A percentile compares a stretch with the other conserved stretches of the same genome.
phyloP scores from a whole-genome alignment of 495 filamentous ascomycete genomes.

The Penicillium bovifimosum region DNA sequence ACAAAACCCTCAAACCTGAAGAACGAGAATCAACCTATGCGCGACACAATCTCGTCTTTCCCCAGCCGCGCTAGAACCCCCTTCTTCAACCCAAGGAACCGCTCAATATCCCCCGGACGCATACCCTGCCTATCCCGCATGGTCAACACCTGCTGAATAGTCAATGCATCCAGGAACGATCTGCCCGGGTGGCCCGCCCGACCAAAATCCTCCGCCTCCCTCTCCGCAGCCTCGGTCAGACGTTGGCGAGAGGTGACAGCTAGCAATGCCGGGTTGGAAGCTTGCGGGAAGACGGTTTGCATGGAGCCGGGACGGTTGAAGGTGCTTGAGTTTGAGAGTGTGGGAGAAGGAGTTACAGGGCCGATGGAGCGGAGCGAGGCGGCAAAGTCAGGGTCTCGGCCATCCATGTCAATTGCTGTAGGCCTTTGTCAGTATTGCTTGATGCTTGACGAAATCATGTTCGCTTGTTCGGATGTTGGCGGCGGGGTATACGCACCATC shows the following conservation, averaged over 20 bases:
- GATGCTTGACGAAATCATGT: not conserved
- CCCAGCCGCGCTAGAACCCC: conserved; percentile 55
- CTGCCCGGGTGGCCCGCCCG: conserved; percentile 39
- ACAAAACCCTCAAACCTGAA: not conserved
- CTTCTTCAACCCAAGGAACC: conserved; percentile 48
- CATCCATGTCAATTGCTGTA: conserved; percentile 60
- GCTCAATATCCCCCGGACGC: conserved; percentile 52
- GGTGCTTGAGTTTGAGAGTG: conserved; percentile 51
- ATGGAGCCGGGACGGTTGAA: conserved; percentile 26
- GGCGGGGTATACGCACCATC: conserved; percentile 20
- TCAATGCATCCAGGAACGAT: conserved; percentile 56
- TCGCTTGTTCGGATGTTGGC: not conserved
- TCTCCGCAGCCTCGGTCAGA: conserved; percentile 43
- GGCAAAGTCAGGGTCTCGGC: conserved; percentile 58
- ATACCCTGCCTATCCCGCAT: conserved; percentile 54
- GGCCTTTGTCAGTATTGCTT: conserved; percentile 5
- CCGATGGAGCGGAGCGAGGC: conserved; percentile 58
- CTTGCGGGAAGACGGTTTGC: conserved; percentile 43
- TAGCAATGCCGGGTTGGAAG: conserved; percentile 48
- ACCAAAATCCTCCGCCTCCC: conserved; percentile 44
- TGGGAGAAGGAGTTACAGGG: conserved; percentile 57
- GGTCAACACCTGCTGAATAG: conserved; percentile 54
- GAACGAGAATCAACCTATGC: conserved; percentile 14
- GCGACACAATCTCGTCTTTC: conserved; percentile 44
- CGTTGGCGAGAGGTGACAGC: conserved; percentile 42